These are phyloP conservation scores for Dichotomocladium elegans DNA, from an alignment of 371 early-diverging fungal genomes.

Conservation along the genomic window DNA sequence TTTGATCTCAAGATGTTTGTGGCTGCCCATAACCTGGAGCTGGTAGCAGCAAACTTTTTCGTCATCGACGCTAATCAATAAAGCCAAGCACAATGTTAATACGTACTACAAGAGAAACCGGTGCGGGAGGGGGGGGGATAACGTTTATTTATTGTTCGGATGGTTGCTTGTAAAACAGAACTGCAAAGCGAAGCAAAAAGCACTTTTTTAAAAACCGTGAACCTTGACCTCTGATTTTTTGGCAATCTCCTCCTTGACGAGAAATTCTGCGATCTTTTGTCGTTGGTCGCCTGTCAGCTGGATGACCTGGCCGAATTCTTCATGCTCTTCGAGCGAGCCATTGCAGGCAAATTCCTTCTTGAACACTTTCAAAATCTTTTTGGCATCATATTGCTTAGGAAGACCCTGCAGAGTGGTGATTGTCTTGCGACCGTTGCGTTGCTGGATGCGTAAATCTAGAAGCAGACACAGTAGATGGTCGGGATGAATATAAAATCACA, in stretches of 20 bases:
- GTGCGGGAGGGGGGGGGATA: no score
- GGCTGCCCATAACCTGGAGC: constrained; percentile 36
- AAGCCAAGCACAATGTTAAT: neutral
- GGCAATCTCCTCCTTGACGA: constrained; percentile 73
- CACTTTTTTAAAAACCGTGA: constrained; percentile 68
- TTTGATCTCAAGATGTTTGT: constrained; percentile 51
- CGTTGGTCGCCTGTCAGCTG: constrained; percentile 97
- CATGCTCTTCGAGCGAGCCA: constrained; percentile 91
- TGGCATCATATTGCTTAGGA: constrained; percentile 82
- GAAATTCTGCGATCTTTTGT: constrained; percentile 76
- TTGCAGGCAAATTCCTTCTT: constrained; percentile 97
- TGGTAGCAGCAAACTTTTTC: constrained; percentile 58
- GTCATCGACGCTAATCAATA: constrained; percentile 10
- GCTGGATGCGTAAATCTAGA: constrained; percentile 94
- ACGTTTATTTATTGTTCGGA: neutral
- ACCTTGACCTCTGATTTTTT: constrained; percentile 86
- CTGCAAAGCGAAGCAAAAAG: neutral
- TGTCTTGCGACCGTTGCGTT: constrained; percentile 96
- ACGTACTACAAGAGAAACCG: neutral
- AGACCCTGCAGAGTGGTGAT: constrained; percentile 88
- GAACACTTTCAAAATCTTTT: constrained; percentile 89
- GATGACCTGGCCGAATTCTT: constrained; percentile 86
- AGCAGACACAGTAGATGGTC: neutral
- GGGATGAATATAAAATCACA: no score
- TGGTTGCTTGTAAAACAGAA: neutral